Percentiles rank a stretch among this genome's conserved stretches.
phyloP scores from a whole-genome alignment of 2,329 filamentous ascomycete genomes.

The Pyricularia pennisetigena region DNA sequence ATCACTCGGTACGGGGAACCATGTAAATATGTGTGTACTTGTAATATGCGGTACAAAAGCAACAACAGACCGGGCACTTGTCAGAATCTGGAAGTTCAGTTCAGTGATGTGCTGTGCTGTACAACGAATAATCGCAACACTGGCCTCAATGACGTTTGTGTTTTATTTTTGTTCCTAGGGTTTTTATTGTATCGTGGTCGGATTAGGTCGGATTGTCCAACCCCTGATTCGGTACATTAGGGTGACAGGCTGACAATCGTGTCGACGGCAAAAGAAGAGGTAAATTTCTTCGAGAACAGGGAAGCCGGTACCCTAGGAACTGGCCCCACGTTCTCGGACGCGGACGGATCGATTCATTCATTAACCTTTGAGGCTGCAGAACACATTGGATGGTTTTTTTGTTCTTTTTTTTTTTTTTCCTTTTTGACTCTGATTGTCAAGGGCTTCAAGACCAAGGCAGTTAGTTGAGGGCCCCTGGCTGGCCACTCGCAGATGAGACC shows the following conservation, averaged over 20 bases:
- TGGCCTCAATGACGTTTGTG: background rate
- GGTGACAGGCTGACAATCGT: background rate
- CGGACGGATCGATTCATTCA: background rate
- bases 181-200: background rate
- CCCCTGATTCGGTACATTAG: background rate
- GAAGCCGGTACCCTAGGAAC: background rate
- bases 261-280: background rate
- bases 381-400: background rate
- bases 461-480: background rate
- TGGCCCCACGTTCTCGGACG: background rate
- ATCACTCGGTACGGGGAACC: background rate
- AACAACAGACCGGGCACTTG: background rate
- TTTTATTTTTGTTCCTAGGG: background rate
- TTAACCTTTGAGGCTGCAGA: background rate
- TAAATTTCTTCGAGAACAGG: background rate
- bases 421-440: too few relatives aligned
- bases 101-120: too few relatives aligned
- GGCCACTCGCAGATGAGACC: background rate
- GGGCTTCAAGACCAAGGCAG: background rate
- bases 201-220: background rate
- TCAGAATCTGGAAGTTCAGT: background rate
- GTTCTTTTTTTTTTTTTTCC: too few relatives aligned
- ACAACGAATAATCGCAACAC: background rate
- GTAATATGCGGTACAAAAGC: background rate
- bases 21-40: background rate